Percentiles rank a stretch among this genome's conserved stretches.
Evolutionary conservation across 441 rosid genomes (phyloP).

Genomic region (Populus tomentosa): DNA sequence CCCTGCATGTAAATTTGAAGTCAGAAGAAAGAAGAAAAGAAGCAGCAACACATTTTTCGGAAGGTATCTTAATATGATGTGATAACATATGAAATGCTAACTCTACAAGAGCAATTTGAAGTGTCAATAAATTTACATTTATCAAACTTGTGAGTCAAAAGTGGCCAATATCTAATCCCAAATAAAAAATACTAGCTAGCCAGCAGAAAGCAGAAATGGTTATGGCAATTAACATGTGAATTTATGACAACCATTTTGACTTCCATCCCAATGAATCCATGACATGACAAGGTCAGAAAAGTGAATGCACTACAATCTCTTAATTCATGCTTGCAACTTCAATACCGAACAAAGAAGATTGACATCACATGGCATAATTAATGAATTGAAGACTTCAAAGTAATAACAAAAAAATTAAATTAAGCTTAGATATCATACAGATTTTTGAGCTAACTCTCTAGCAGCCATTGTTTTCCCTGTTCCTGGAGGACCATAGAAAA

Average conservation of each 20-base stretch:
- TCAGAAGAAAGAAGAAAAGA: slow-evolving; percentile 8
- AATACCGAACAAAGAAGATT: background rate
- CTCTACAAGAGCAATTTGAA: background rate
- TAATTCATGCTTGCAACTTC: background rate
- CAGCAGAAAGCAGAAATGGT: background rate
- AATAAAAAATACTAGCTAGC: background rate
- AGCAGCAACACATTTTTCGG: background rate
- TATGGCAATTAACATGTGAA: background rate
- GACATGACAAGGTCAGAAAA: background rate
- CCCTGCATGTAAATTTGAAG: slow-evolving; percentile 47
- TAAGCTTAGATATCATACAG: slow-evolving; percentile 54
- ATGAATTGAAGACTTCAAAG: background rate
- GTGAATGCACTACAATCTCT: background rate
- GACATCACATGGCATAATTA: slow-evolving; percentile 4
- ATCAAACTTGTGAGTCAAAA: background rate
- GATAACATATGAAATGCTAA: background rate
- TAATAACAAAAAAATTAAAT: too few species aligned
- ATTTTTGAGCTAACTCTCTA: slow-evolving; percentile 78
- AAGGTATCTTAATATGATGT: background rate
- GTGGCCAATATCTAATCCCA: background rate
- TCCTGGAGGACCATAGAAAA: slow-evolving; percentile 98
- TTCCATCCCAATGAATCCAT: background rate
- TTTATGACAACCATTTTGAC: background rate
- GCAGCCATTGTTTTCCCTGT: slow-evolving; percentile 99
- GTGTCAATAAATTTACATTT: background rate